Evolutionary conservation across 192 early-diverging fungal species (phyloP).

Genomic region (Coemansia sp.): DNA sequence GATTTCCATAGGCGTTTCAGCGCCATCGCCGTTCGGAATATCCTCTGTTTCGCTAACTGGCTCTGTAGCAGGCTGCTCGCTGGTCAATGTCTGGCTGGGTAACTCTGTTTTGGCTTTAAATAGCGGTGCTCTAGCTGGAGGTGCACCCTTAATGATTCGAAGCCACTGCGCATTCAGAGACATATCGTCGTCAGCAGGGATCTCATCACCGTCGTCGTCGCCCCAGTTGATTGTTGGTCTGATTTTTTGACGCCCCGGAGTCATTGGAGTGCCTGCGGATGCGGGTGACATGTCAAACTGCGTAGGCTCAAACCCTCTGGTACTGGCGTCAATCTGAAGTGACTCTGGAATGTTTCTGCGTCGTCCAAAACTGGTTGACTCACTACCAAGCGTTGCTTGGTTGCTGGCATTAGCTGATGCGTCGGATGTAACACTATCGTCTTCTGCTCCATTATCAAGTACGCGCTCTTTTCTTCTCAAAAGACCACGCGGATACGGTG

Average conservation of each 20-base stretch:
- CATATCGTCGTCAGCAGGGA: conserved; percentile 26
- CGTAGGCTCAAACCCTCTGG: conserved; percentile 14
- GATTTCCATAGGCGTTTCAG: conserved; percentile 2
- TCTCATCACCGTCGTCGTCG: conserved; percentile 17
- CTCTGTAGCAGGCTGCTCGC: not conserved
- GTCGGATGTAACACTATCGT: not conserved
- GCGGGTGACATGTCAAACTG: conserved; percentile 18
- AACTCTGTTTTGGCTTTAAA: not conserved
- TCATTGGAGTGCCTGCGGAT: conserved; percentile 12
- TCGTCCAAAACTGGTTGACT: not conserved
- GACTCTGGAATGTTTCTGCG: conserved; percentile 1
- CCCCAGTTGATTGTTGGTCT: conserved; percentile 37
- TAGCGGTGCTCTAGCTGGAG: conserved; percentile 22
- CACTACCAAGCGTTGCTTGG: not conserved
- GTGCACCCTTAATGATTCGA: conserved; percentile 41
- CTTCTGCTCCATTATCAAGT: not conserved
- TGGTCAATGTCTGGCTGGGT: not conserved
- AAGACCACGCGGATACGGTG: conserved; percentile 35
- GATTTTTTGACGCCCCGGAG: conserved; percentile 30
- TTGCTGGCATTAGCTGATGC: not conserved
- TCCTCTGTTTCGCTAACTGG: not conserved
- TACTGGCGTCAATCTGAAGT: conserved; percentile 13
- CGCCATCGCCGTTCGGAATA: not conserved
- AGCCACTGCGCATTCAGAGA: conserved; percentile 50
- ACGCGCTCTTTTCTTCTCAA: not conserved